phyloP scores from a whole-genome alignment of 441 rosid genomes.

The Erodium trifolium region DNA sequence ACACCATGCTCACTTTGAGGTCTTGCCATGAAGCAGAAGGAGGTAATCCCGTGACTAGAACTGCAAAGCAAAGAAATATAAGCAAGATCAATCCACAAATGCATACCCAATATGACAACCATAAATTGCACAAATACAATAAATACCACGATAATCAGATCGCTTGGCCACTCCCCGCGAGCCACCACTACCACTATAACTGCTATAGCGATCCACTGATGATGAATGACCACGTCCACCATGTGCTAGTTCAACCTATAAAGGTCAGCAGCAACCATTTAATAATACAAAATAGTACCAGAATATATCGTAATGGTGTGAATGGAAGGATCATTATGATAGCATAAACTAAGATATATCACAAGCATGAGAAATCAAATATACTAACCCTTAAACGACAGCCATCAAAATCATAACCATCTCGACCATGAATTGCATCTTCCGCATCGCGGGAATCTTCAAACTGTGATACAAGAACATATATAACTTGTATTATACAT shows the following conservation, averaged over 20 bases:
- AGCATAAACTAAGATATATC: not conserved
- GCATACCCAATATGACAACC: not conserved
- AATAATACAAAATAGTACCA: not conserved
- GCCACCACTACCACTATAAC: slow-evolving; percentile 51
- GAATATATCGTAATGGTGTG: not conserved
- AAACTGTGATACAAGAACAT: slow-evolving; percentile 36
- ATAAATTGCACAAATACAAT: not conserved
- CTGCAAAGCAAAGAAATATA: slow-evolving; percentile 29
- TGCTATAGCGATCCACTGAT: slow-evolving; percentile 62
- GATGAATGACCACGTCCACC: slow-evolving; percentile 71
- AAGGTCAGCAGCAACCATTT: slow-evolving; percentile 4
- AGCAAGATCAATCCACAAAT: slow-evolving; percentile 10
- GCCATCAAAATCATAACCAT: slow-evolving; percentile 91
- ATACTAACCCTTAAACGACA: slow-evolving; percentile 58
- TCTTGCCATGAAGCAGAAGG: slow-evolving; percentile 98
- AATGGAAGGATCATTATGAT: not conserved
- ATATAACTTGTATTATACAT: slow-evolving; percentile 8
- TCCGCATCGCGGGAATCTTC: slow-evolving; percentile 92
- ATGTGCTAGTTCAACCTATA: slow-evolving; percentile 87
- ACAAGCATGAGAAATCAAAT: not conserved
- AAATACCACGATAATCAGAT: slow-evolving; percentile 84
- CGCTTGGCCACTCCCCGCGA: slow-evolving; percentile 59
- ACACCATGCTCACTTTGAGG: slow-evolving; percentile 53
- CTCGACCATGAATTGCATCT: slow-evolving; percentile 82
- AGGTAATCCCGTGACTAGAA: slow-evolving; percentile 81